Evolutionary conservation across 768 basidiomycete species (phyloP).

Genomic region (Mrakia hoshinonis): DNA sequence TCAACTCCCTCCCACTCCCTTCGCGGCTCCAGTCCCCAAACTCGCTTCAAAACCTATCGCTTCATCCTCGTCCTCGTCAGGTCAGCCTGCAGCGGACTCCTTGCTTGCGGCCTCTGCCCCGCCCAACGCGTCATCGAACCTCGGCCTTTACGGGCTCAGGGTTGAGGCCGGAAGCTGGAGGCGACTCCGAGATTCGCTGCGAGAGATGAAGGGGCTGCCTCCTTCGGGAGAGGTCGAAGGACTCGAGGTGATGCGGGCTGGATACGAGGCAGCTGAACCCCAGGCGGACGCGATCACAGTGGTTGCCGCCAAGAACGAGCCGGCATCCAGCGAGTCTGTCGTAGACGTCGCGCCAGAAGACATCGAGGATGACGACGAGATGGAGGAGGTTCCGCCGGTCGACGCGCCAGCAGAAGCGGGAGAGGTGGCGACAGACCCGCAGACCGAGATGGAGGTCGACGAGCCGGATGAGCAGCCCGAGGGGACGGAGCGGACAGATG

Average conservation of each 20-base stretch:
- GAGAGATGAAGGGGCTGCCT: conserved; percentile 4
- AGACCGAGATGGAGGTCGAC: background rate
- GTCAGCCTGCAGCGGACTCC: background rate
- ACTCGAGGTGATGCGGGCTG: background rate
- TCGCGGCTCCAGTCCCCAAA: background rate
- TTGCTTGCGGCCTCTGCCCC: too few species aligned
- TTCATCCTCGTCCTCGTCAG: background rate
- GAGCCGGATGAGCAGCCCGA: background rate
- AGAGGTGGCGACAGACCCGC: conserved; percentile 27
- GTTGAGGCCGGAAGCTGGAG: conserved; percentile 8
- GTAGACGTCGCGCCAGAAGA: conserved; percentile 19
- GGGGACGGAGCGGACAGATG: background rate
- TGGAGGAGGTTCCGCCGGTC: conserved; percentile 4
- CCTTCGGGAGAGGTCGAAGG: background rate
- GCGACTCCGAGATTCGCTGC: conserved; percentile 2
- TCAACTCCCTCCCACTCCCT: conserved; percentile 16
- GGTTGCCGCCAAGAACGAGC: background rate
- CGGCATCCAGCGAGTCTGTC: conserved; percentile 3
- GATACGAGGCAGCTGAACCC: background rate
- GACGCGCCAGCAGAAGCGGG: background rate
- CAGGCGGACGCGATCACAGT: background rate
- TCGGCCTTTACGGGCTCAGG: conserved; percentile 13
- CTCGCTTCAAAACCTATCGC: background rate
- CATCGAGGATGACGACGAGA: background rate
- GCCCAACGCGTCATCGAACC: background rate